Conservation (phyloP, 2,329 filamentous ascomycete species). For the Clarireedia paspali region DNA sequence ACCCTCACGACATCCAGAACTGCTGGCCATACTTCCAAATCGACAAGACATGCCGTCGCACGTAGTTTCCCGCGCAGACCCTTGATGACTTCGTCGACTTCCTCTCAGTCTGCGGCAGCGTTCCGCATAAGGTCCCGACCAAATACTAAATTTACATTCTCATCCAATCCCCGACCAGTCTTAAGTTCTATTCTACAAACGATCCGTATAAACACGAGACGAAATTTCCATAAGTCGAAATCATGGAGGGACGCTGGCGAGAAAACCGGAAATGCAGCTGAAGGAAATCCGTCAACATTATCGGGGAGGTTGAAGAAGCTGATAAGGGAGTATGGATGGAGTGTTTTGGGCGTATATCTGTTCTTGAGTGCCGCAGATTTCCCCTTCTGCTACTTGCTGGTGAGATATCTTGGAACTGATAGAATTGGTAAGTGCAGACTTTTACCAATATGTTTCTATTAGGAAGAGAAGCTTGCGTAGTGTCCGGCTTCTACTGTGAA, state of each 20-base stretch:
- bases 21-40: neutral
- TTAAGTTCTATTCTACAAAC: constrained; percentile 16
- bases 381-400: constrained; percentile 88
- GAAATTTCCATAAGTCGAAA: constrained; percentile 19
- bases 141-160: constrained; percentile 4
- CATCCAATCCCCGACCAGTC: neutral
- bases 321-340: constrained; percentile 89
- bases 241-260: constrained; percentile 12
- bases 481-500: neutral
- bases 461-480: neutral
- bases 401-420: constrained; percentile 76
- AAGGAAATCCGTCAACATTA: constrained; percentile 17
- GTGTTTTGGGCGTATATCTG: constrained; percentile 86
- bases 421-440: constrained; percentile 58
- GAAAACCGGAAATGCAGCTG: constrained; percentile 10
- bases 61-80: neutral
- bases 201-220: constrained; percentile 17
- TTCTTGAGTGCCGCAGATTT: constrained; percentile 80
- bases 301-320: constrained; percentile 59
- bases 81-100: neutral
- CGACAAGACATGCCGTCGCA: neutral
- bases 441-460: constrained; percentile 8
- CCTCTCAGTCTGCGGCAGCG: neutral
- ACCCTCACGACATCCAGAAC: neutral
- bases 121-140: neutral